Conservation (phyloP, 2,329 filamentous ascomycete species). For the Xylariaceae sp. region DNA sequence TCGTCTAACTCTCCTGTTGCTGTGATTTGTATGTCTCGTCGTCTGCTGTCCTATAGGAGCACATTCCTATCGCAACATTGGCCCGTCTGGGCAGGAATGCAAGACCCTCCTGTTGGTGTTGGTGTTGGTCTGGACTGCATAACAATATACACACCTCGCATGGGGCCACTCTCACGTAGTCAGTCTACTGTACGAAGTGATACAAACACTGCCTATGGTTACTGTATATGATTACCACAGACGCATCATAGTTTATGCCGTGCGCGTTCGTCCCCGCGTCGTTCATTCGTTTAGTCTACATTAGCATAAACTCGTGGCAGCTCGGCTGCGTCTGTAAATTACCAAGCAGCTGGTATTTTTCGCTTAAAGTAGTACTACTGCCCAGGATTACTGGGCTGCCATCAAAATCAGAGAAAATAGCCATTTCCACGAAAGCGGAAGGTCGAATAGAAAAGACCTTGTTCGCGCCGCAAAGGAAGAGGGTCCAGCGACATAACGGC, state of each 20-base stretch:
- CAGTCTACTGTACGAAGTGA: not conserved
- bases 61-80: not conserved
- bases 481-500: not conserved
- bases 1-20: too few relatives aligned
- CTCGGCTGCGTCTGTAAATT: constrained; percentile 15
- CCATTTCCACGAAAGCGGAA: constrained; percentile 16
- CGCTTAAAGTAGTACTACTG: too few relatives aligned
- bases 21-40: not conserved
- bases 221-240: not conserved
- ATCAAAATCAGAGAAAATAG: not conserved
- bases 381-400: too few relatives aligned
- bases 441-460: constrained; percentile 10
- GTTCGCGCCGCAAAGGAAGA: constrained; percentile 4
- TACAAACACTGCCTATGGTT: not conserved
- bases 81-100: too few relatives aligned
- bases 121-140: too few relatives aligned
- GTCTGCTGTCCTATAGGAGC: not conserved
- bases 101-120: too few relatives aligned
- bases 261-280: constrained; percentile 17
- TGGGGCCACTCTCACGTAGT: too few relatives aligned
- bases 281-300: constrained; percentile 8
- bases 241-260: constrained; percentile 22
- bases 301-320: constrained; percentile 25
- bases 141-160: too few relatives aligned
- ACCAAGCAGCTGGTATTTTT: constrained; percentile 20